Evolutionary conservation across 169 alveolate species (phyloP), one percentile per base, ranked within the genome.

Genomic region (Cryptosporidium parvum): DNA sequence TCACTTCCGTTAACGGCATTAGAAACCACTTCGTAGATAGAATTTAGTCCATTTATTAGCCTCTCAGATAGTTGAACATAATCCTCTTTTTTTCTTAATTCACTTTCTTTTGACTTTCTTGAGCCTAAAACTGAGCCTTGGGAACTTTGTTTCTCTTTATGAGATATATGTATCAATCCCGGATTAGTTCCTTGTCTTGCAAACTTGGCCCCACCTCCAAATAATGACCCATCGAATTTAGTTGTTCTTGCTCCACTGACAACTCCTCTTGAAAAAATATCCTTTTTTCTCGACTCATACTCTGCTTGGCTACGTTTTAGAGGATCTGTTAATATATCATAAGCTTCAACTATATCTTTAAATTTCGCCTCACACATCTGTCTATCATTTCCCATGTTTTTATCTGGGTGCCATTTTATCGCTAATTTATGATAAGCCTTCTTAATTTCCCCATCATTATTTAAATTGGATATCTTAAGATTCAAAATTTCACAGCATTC

Each of bases 331-430:
- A 95, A 80, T n/a, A 94, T 93, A 52, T 93, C 94, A 72, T 95
- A 94, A 8, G 96, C 96, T 23, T 94, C 95, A 26, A 91, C 93
- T 21, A 95, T 72, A 73, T 94, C 97, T 53, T 93, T 91, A 89
- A 93, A 94, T 85, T 72, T 93, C 68, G 93, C 93, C 51, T 87
- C 95, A 58, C 94, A 95, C 35, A 68, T 69, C 26, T 70, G 70
- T 85, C 85, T 93, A 29, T 69, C 93, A 51, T 70, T 85, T 3
- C 91, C 94, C 31, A 61, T 56, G 52, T 93, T 91, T 72, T 95
- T 95, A 61, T 94, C 97, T 2, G 97, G 96, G 87, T 95, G 97
- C 93, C 93, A 91, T 39, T 69, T 92, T 4, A 92, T 89, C 9
- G 95, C 96, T 9, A 91, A 67, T 75, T 91, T 92, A 48, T 91